Base-by-base conservation (phyloP, 2,329 filamentous ascomycete genomes). In the Orbilia brochopaga region DNA sequence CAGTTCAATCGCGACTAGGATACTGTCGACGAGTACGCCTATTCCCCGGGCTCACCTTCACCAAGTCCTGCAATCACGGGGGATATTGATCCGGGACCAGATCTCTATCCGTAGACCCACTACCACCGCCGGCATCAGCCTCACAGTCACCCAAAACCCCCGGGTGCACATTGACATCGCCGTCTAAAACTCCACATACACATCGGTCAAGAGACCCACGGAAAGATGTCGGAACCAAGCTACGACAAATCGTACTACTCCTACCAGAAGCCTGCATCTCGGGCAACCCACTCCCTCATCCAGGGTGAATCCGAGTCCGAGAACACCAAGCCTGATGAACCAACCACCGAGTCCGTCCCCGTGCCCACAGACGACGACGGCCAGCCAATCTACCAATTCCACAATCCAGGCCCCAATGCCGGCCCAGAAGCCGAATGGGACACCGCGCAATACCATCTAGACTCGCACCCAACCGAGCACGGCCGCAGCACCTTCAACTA, bases 221-320 rank as follows among this genome's bases (percentile, higher is more conserved):
- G 7, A 27, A 59, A 58, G 10, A 69, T 69, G 65, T 63, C 65
- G 27, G 48, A 42, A 59, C 65, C 65, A 46, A 69, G 52, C 23
- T 69, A 69, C 50, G 72, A 72, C 63, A 75, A 73, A 57, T 57
- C 44, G 21, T 67, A 75, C 51, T 75, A 75, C 51, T 72, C 74
- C 61, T 75, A 73, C 74, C 46, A 64, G 24, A 32, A 74, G 30
- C 73, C 74, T 42, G 74, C 75, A 37, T 74, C 74, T 40, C 69
- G 73, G 60, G 69, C 74, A 10, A 75, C 73, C 3, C 53, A 74
- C 40, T 74, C 73, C 23, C 74, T 76, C 69, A 74, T 74, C 64
- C 51, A 35, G 40, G 27, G 55, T 15, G 37, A 6, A 7, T 13
- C 32, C n/a, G 58, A 64, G 50, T n/a, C n/a, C n/a, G n/a, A 32